A percentile compares a stretch with the other conserved stretches of the same genome.
Conservation (phyloP, 2,329 filamentous ascomycete genomes). For the Plenodomus biglobosus region DNA sequence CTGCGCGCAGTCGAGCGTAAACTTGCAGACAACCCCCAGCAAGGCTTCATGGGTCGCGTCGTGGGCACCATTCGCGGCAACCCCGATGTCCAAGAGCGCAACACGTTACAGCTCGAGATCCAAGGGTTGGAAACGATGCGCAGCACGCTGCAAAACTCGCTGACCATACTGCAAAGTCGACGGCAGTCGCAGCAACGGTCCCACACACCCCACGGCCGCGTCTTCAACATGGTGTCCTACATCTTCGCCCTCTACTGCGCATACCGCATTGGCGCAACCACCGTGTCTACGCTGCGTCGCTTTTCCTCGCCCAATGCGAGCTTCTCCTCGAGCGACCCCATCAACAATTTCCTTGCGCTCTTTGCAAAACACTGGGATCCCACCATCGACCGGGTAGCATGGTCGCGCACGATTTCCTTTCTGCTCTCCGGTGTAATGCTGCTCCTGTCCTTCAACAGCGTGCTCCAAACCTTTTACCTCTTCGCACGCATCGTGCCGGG, state of each 20-base stretch:
- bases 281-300: slow-evolving; percentile 67
- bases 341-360: slow-evolving; percentile 79
- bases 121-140: slow-evolving; percentile 80
- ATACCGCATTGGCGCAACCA: slow-evolving; percentile 76
- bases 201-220: slow-evolving; percentile 65
- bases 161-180: slow-evolving; percentile 64
- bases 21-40: slow-evolving; percentile 49
- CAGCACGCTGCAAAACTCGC: slow-evolving; percentile 65
- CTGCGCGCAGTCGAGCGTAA: slow-evolving; percentile 71
- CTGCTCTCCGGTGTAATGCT: slow-evolving; percentile 81
- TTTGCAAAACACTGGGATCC: slow-evolving; percentile 83
- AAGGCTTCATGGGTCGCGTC: slow-evolving; percentile 72
- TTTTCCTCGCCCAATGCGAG: slow-evolving; percentile 52
- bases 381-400: slow-evolving; percentile 76
- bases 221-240: slow-evolving; percentile 65
- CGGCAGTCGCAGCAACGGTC: slow-evolving; percentile 66
- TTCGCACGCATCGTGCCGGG: slow-evolving; percentile 73
- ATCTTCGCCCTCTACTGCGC: slow-evolving; percentile 80
- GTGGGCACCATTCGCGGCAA: slow-evolving; percentile 70
- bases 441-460: slow-evolving; percentile 76
- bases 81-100: slow-evolving; percentile 55
- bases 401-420: slow-evolving; percentile 84
- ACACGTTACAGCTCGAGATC: slow-evolving; percentile 70
- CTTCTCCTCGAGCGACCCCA: slow-evolving; percentile 74
- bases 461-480: slow-evolving; percentile 81